Evolutionary conservation across 306 rosid species (phyloP).

Genomic region (Astragalus glycyphyllos): DNA sequence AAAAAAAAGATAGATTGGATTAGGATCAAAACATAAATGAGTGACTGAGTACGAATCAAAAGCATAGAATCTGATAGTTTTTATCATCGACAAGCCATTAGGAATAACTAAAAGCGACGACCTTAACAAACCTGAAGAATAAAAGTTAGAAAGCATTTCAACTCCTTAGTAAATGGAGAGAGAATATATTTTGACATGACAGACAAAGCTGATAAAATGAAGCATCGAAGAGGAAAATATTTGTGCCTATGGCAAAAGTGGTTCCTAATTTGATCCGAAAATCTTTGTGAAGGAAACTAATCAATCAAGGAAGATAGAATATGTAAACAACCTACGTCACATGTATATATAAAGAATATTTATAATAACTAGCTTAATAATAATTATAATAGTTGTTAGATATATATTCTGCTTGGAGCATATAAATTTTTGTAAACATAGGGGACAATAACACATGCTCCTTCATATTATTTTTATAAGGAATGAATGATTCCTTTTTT

Average conservation of each 20-base stretch:
- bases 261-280: conserved; percentile 36
- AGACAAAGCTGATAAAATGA: conserved; percentile 39
- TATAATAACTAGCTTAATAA: neutral
- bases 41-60: conserved; percentile 4
- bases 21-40: neutral
- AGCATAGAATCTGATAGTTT: conserved; percentile 35
- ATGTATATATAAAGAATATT: conserved; percentile 24
- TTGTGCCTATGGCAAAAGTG: conserved; percentile 28
- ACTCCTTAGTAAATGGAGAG: conserved; percentile 35
- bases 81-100: neutral
- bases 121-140: conserved; percentile 43
- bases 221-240: conserved; percentile 44
- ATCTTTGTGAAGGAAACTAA: conserved; percentile 34
- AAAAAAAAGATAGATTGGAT: too few relatives aligned
- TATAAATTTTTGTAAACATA: neutral
- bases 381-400: neutral
- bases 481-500: too few relatives aligned
- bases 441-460: conserved; percentile 9
- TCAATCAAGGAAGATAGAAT: conserved; percentile 37
- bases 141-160: conserved; percentile 47
- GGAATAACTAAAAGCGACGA: conserved; percentile 29
- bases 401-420: conserved; percentile 22
- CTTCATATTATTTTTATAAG: too few relatives aligned
- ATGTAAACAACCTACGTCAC: conserved; percentile 41
- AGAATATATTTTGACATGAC: conserved; percentile 52